These are phyloP conservation scores for Dioszegia crocea DNA, from an alignment of 768 basidiomycete genomes.

Conservation along the genomic window DNA sequence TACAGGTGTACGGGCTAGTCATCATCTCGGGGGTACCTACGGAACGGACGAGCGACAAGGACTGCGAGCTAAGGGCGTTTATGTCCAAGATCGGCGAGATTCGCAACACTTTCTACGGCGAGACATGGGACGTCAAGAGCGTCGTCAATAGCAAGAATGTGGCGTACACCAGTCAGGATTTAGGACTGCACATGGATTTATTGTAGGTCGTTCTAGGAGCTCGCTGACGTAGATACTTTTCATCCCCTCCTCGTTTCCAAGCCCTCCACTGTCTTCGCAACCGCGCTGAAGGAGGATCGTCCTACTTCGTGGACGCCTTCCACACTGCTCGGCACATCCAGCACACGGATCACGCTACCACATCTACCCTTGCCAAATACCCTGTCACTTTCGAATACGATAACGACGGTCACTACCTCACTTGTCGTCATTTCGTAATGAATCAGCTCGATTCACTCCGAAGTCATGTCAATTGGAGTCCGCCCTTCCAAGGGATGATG, in stretches of 20 bases:
- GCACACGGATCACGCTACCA: slow-evolving; percentile 54
- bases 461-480: slow-evolving; percentile 73
- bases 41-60: slow-evolving; percentile 57
- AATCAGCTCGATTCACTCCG: slow-evolving; percentile 49
- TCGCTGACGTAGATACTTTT: slow-evolving; percentile 66
- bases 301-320: slow-evolving; percentile 79
- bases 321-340: slow-evolving; percentile 48
- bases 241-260: slow-evolving; percentile 86
- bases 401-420: slow-evolving; percentile 81
- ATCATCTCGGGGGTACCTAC: slow-evolving; percentile 70
- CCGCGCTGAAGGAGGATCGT: slow-evolving; percentile 73
- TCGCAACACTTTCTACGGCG: slow-evolving; percentile 83
- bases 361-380: slow-evolving; percentile 59
- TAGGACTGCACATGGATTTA: slow-evolving; percentile 89
- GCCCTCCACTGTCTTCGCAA: slow-evolving; percentile 86
- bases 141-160: slow-evolving; percentile 72
- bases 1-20: slow-evolving; percentile 67
- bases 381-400: slow-evolving; percentile 86
- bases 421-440: slow-evolving; percentile 69
- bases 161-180: slow-evolving; percentile 84
- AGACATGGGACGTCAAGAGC: slow-evolving; percentile 81
- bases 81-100: slow-evolving; percentile 70
- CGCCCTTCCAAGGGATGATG: slow-evolving; percentile 64
- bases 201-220: slow-evolving; percentile 57
- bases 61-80: slow-evolving; percentile 66